Evolutionary conservation across 2,329 filamentous ascomycete genomes (phyloP).

Genomic region (Colletotrichum melonis): DNA sequence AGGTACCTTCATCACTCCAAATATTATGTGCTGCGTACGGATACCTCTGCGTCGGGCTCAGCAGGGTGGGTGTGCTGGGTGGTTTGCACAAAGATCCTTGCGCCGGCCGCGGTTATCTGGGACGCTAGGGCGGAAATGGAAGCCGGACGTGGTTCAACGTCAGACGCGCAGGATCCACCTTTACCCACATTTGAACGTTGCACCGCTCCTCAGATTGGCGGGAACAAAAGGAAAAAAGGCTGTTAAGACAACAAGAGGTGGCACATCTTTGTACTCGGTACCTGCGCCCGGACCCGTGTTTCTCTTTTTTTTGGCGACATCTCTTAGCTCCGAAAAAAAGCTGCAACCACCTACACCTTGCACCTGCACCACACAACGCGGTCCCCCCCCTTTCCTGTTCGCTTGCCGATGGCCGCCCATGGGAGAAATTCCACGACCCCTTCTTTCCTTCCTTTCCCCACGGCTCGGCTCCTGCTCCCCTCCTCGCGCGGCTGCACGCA

Average conservation of each 20-base stretch:
- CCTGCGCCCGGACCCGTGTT: slow-evolving; percentile 29
- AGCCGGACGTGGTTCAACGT: slow-evolving; percentile 30
- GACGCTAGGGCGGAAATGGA: slow-evolving; percentile 28
- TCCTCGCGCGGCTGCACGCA: slow-evolving; percentile 15
- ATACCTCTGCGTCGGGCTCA: slow-evolving; percentile 13
- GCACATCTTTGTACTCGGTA: slow-evolving; percentile 12
- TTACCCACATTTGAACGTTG: neutral
- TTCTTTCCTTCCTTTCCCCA: slow-evolving; percentile 35
- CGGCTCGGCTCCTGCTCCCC: slow-evolving; percentile 31
- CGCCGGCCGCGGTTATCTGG: slow-evolving; percentile 30
- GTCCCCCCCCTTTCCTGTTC: slow-evolving; percentile 24
- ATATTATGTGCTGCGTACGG: too few relatives aligned
- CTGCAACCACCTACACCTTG: neutral
- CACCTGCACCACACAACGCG: neutral
- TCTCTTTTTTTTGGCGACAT: slow-evolving; percentile 18
- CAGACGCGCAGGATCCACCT: slow-evolving; percentile 25
- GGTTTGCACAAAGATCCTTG: slow-evolving; percentile 30
- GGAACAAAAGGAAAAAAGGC: neutral
- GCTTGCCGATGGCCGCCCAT: slow-evolving; percentile 4
- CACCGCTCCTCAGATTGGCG: slow-evolving; percentile 8
- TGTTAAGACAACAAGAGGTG: neutral
- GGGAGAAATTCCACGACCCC: slow-evolving; percentile 31
- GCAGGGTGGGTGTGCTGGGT: neutral
- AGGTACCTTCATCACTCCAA: too few relatives aligned
- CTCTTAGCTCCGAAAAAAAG: neutral